Evolutionary conservation across 192 early-diverging fungal species (phyloP), one percentile per base, ranked within the genome.

Genomic region (Backusella mclennaniae): DNA sequence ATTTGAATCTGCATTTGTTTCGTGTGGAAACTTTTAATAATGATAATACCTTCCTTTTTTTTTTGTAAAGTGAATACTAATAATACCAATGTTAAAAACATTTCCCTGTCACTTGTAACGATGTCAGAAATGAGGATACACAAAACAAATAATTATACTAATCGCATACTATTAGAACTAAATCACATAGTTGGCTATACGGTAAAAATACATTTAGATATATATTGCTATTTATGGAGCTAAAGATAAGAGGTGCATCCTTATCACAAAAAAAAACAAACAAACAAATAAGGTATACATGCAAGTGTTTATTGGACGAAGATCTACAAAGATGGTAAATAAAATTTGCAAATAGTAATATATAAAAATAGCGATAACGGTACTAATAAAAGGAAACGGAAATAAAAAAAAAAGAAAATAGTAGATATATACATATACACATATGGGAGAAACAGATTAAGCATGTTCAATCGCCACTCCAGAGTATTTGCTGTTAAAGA

Each of bases 401-500:
- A 63, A 63, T 29, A 63, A 63, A 63, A 21, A 21, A 59, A 59
- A 63, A 23, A 14, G 56, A 63, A 63, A 63, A 63, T 63, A 63
- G 56, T 63, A 29, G 12, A 29, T 63, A 23, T 63, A 63, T 53
- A 53, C 15, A 53, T 21, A 33, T 39, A 63, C 26, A 63, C 26
- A 49, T 49, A 49, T 63, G 56, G 29, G 26, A 63, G 26, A 63
- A 15, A 11, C 56, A 63, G 26, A 14, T 63, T 63, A 63, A 29
- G 26, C 56, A 29, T 63, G 56, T 3, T 63, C 56, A 63, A 63
- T 29, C 21, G 11, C 29, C 26, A 63, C 21, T 23, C 21, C 56
- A 63, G 56, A 63, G 26, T 76, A 15, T 19, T 38, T 63, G 6
- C 46, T 49, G 52, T 38, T 59, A 42, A 70, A 79, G 19, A 73